A percentile compares a stretch with the other conserved stretches of the same genome.
Evolutionary conservation across 2,329 filamentous ascomycete species (phyloP).

Genomic region (Aspergillus tubingensis): DNA sequence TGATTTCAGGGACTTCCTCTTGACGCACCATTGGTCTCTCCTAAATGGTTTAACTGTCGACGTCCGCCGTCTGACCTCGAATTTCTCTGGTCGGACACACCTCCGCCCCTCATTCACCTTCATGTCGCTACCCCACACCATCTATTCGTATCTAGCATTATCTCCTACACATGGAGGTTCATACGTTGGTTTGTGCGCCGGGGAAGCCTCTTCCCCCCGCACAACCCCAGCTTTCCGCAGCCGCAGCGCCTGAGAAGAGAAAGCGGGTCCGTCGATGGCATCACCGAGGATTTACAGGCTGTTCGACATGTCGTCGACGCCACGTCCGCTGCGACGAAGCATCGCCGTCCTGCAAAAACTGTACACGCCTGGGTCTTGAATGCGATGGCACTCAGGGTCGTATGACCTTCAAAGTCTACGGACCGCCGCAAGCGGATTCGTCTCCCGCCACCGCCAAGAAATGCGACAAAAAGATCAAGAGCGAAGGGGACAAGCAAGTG

Average conservation of each 20-base stretch:
- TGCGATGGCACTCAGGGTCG: slow-evolving; percentile 38
- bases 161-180: slow-evolving; percentile 31
- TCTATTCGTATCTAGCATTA: slow-evolving; percentile 13
- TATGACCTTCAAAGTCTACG: slow-evolving; percentile 43
- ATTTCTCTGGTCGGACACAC: slow-evolving; percentile 3
- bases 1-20: not conserved
- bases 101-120: slow-evolving; percentile 15
- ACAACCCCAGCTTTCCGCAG: slow-evolving; percentile 13
- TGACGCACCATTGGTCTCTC: not conserved
- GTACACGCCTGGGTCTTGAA: slow-evolving; percentile 35
- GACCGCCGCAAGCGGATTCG: slow-evolving; percentile 28
- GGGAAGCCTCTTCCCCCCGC: slow-evolving; percentile 20
- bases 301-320: slow-evolving; percentile 43
- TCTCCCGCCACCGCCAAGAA: slow-evolving; percentile 20
- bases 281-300: slow-evolving; percentile 45
- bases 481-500: slow-evolving; percentile 8
- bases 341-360: slow-evolving; percentile 42
- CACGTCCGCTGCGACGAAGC: slow-evolving; percentile 43
- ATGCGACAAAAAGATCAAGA: slow-evolving; percentile 23
- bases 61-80: slow-evolving; percentile 4
- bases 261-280: slow-evolving; percentile 44
- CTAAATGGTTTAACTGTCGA: not conserved
- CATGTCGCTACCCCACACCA: slow-evolving; percentile 27
- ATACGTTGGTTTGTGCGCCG: slow-evolving; percentile 24
- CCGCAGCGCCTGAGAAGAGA: slow-evolving; percentile 24